phyloP scores from a whole-genome alignment of 1,284 basidiomycete species.

The Ganoderma resinaceum region DNA sequence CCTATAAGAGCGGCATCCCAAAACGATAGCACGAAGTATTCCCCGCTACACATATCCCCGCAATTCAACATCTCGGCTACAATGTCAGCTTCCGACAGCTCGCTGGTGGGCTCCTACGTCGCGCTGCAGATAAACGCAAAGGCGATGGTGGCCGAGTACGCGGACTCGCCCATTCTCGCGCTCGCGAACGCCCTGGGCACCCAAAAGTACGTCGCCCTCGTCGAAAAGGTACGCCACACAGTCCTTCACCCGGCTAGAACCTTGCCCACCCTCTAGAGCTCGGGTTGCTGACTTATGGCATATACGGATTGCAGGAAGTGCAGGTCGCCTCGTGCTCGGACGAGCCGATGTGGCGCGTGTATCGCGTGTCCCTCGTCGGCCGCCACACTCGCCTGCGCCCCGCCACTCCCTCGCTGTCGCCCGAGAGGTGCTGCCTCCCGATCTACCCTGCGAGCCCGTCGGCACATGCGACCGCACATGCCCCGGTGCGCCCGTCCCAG shows the following conservation, averaged over 20 bases:
- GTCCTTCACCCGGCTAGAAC: neutral
- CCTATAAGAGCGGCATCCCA: neutral
- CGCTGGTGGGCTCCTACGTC: constrained; percentile 17
- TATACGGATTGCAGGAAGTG: constrained; percentile 13
- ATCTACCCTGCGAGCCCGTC: constrained; percentile 13
- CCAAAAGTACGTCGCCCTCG: constrained; percentile 16
- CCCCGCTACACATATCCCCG: neutral
- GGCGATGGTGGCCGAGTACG: constrained; percentile 24
- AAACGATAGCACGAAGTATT: neutral
- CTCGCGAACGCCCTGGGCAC: constrained; percentile 19
- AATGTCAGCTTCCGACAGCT: neutral
- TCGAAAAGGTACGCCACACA: constrained; percentile 16
- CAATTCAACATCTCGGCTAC: neutral
- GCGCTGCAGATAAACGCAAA: constrained; percentile 14
- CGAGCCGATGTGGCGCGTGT: constrained; percentile 15
- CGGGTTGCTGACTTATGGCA: neutral
- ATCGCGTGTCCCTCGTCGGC: constrained; percentile 19
- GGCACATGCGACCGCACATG: neutral
- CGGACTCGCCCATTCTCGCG: constrained; percentile 13
- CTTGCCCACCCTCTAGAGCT: neutral
- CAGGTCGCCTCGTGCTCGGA: constrained; percentile 11
- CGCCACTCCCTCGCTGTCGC: neutral
- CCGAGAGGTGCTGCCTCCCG: constrained; percentile 8
- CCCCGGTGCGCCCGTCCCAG: constrained; percentile 3
- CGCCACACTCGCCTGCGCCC: constrained; percentile 9